Conservation (phyloP, 371 early-diverging fungal genomes). For the Mortierella sp. region DNA sequence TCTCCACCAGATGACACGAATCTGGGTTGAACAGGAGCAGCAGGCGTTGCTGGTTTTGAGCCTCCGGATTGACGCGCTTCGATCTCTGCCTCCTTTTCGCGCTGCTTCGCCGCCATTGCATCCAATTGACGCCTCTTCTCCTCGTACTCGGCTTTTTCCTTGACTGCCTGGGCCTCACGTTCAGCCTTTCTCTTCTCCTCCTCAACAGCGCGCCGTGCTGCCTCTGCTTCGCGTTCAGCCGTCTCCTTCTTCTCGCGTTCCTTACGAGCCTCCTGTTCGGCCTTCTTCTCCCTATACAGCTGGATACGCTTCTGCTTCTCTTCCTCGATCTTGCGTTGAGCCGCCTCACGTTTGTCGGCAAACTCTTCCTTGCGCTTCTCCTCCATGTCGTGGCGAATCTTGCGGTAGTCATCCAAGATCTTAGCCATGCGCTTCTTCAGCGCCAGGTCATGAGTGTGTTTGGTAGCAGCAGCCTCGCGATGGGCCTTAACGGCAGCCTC, state of each 20-base stretch:
- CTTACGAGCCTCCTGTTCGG: too few species aligned
- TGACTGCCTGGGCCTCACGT: slow-evolving; percentile 40
- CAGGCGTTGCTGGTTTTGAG: slow-evolving; percentile 1
- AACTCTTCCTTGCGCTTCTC: slow-evolving; percentile 61
- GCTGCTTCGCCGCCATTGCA: slow-evolving; percentile 41
- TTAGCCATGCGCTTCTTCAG: slow-evolving; percentile 82
- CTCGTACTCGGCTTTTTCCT: slow-evolving; percentile 63
- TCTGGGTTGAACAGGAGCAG: slow-evolving; percentile 12
- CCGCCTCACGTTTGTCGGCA: slow-evolving; percentile 63
- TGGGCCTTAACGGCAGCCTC: slow-evolving; percentile 79
- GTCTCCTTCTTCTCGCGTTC: too few species aligned
- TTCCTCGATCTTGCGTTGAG: slow-evolving; percentile 69
- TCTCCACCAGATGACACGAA: slow-evolving; percentile 42
- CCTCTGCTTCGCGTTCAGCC: too few species aligned
- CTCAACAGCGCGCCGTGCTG: slow-evolving; percentile 50
- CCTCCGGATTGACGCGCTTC: slow-evolving; percentile 41
- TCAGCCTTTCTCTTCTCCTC: slow-evolving; percentile 4
- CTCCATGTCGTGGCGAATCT: slow-evolving; percentile 69
- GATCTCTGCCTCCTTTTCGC: slow-evolving; percentile 50
- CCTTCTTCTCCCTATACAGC: slow-evolving; percentile 3
- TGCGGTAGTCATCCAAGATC: slow-evolving; percentile 83
- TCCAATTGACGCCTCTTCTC: slow-evolving; percentile 44
- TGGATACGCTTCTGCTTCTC: slow-evolving; percentile 78
- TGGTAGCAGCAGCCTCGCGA: slow-evolving; percentile 67
- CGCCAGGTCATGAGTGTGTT: slow-evolving; percentile 79